A percentile compares a stretch with the other conserved stretches of the same genome.
phyloP scores from a whole-genome alignment of 169 alveolate genomes.

The Neospora caninum region DNA sequence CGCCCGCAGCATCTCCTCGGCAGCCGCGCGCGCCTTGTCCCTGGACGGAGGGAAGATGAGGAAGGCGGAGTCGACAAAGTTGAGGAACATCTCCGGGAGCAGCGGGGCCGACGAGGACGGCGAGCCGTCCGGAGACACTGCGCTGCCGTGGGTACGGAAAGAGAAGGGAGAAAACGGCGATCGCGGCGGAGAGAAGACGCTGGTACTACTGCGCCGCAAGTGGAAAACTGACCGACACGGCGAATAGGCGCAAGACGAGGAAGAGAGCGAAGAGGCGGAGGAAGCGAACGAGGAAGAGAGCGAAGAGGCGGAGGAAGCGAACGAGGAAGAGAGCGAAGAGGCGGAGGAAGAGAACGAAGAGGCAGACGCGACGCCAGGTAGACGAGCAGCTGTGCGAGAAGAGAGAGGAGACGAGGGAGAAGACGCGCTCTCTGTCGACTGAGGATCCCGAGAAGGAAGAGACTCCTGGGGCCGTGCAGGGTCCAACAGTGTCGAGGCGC shows the following conservation, averaged over 20 bases:
- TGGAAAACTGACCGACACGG: neutral
- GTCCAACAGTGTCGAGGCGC: no score
- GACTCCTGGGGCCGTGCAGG: no score
- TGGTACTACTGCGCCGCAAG: neutral
- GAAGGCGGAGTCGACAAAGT: conserved; percentile 41
- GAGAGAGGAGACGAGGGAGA: no score
- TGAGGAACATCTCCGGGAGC: conserved; percentile 8
- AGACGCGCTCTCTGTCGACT: no score
- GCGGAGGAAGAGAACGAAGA: neutral
- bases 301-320: neutral
- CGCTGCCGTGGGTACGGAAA: neutral
- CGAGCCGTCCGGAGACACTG: neutral
- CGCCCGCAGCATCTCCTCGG: neutral
- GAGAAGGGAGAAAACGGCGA: neutral
- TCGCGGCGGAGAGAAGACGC: neutral
- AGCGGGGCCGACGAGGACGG: neutral
- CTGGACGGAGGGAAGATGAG: conserved; percentile 18
- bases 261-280: neutral
- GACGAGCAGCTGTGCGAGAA: no score
- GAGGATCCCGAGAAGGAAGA: no score
- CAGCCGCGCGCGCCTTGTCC: conserved; percentile 5
- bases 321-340: neutral
- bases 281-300: neutral
- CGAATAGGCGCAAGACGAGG: neutral
- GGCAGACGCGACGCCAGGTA: no score